Evolutionary conservation across 257 asterid genomes (phyloP).

Genomic region (Sherardia arvensis): DNA sequence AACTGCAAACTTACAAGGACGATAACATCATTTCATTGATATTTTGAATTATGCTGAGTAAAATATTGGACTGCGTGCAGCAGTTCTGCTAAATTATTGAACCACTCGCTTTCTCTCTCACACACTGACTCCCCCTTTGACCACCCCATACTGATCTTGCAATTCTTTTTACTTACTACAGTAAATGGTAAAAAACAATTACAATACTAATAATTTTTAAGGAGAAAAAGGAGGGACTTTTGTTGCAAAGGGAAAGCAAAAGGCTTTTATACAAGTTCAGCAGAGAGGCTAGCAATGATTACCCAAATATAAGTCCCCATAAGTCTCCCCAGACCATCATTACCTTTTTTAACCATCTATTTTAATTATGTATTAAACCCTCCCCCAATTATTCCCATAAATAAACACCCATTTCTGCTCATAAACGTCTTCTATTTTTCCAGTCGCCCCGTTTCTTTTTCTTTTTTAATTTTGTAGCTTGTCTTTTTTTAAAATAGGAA

Average conservation of each 20-base stretch:
- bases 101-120: neutral
- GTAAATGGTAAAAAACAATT: neutral
- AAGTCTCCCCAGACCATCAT: constrained; percentile 40
- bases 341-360: constrained; percentile 29
- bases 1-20: too few relatives aligned
- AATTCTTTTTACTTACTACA: too few relatives aligned
- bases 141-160: neutral
- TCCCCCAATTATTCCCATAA: constrained; percentile 31
- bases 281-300: constrained; percentile 34
- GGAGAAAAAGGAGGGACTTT: neutral
- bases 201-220: too few relatives aligned
- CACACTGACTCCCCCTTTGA: neutral
- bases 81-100: too few relatives aligned
- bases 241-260: neutral
- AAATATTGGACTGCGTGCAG: too few relatives aligned
- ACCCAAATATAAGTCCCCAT: constrained; percentile 23
- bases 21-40: too few relatives aligned
- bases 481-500: neutral
- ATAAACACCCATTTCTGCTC: constrained; percentile 20
- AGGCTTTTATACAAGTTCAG: neutral
- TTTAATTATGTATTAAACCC: constrained; percentile 26
- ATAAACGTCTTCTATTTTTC: constrained; percentile 14
- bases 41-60: too few relatives aligned
- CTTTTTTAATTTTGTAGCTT: neutral
- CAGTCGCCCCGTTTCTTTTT: constrained; percentile 6